These are phyloP conservation scores for Anastatica hierochuntica DNA, from an alignment of 345 rosid species.

Conservation along the genomic window DNA sequence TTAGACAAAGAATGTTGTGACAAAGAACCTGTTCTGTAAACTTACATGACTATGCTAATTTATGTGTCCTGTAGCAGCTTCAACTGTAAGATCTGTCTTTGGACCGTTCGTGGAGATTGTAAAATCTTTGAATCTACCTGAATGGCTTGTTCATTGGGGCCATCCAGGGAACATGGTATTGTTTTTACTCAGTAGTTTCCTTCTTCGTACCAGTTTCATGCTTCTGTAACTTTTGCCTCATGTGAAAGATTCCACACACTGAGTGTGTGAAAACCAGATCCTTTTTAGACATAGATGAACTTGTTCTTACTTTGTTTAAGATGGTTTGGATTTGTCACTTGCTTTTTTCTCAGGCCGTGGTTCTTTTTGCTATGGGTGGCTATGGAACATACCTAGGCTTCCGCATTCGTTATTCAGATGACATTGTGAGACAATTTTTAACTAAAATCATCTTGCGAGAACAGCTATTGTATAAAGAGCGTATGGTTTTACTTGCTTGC, in stretches of 20 bases:
- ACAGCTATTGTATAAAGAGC: background rate
- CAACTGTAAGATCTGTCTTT: conserved; percentile 46
- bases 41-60: background rate
- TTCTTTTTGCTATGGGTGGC: conserved; percentile 97
- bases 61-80: conserved; percentile 40
- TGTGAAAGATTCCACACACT: background rate
- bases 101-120: conserved; percentile 81
- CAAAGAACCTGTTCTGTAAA: too few relatives aligned
- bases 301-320: background rate
- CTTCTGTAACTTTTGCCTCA: background rate
- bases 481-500: background rate
- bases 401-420: conserved; percentile 61
- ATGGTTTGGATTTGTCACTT: background rate
- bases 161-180: conserved; percentile 91
- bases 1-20: too few relatives aligned
- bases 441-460: background rate
- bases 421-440: conserved; percentile 40
- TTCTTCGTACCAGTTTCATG: background rate
- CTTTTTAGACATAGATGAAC: background rate
- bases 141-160: conserved; percentile 95
- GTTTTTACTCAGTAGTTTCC: background rate
- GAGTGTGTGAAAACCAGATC: background rate
- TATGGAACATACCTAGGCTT: conserved; percentile 90
- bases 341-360: conserved; percentile 55
- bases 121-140: conserved; percentile 66